Base-by-base conservation (phyloP, 2,329 filamentous ascomycete genomes). In the Nothophaeocryptopus gaeumannii region DNA sequence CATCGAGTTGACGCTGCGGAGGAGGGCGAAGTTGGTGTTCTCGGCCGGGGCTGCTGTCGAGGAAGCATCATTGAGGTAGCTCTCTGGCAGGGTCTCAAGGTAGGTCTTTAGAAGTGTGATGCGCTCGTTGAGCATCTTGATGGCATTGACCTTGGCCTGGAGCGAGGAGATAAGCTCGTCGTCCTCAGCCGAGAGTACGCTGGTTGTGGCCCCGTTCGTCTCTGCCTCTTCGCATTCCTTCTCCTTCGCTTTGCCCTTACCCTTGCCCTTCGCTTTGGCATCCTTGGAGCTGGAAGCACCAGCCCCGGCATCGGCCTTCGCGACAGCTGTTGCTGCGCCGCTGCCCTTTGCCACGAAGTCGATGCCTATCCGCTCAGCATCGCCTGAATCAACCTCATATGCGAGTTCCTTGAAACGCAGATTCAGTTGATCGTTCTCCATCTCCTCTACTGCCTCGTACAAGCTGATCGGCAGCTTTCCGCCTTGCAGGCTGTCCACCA, bases 281-380 rank as follows among this genome's bases (percentile, higher is more conserved):
- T 70, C 57, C 60, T 62, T 61, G 16, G 48, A 55, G 16, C 52
- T 61, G 29, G 50, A 51, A 43, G 53, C 56, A 30, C 20, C 50
- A 10, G 52, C 58, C 5, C 47, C 46, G n/a, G 38, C 45, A 8
- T 59, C 59, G 13, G 51, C 51, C 39, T 58, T 62, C 10, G 55
- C 50, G 16, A 82, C 74, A 30, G 82, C 82, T 9, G 86, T 84
- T 16, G 90, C 91, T 63, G 88, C 92, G 40, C 88, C 88, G 39
- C 87, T 88, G 34, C 88, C 89, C 45, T 85, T 84, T 0, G 92
- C 91, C 14, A 99, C 86, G 58, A 91, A 95, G 70, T 96, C 90
- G 63, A 99, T 88, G 60, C 88, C 88, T 58, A 99, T 97, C 90
- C 96, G 96, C 70, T 99, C 93, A 1, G 91, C 91, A 69, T 97